Evolutionary conservation across 2,329 filamentous ascomycete species (phyloP).

Genomic region (Beauveria scarabaeidicola): DNA sequence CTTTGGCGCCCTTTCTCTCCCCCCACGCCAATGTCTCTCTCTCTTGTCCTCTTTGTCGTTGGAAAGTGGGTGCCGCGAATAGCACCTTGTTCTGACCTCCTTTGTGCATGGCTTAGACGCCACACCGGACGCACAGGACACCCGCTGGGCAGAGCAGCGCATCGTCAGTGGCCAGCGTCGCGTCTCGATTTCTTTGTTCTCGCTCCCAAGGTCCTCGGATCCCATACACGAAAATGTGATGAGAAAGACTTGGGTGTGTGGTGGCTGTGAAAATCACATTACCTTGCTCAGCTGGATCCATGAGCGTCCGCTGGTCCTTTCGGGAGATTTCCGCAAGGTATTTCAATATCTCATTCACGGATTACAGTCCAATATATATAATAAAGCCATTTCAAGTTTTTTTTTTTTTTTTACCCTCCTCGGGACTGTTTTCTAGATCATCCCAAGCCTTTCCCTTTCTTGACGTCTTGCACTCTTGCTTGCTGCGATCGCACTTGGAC

Average conservation of each 20-base stretch:
- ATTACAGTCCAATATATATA: not conserved
- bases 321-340: not conserved
- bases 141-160: not conserved
- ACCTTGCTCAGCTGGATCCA: not conserved
- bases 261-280: not conserved
- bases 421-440: not conserved
- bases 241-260: not conserved
- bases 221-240: not conserved
- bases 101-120: not conserved
- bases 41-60: not conserved
- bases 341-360: not conserved
- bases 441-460: not conserved
- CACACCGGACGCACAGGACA: conserved; percentile 9
- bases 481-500: not conserved
- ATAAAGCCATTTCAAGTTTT: not conserved
- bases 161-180: not conserved
- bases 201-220: too few species aligned
- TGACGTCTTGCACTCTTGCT: not conserved
- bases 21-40: not conserved
- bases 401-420: not conserved
- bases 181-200: not conserved
- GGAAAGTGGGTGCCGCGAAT: not conserved
- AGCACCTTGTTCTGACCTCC: not conserved
- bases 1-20: too few species aligned
- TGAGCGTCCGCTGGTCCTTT: not conserved